Conservation (phyloP, 306 rosid species). For the Cotoneaster glaucophyllus region DNA sequence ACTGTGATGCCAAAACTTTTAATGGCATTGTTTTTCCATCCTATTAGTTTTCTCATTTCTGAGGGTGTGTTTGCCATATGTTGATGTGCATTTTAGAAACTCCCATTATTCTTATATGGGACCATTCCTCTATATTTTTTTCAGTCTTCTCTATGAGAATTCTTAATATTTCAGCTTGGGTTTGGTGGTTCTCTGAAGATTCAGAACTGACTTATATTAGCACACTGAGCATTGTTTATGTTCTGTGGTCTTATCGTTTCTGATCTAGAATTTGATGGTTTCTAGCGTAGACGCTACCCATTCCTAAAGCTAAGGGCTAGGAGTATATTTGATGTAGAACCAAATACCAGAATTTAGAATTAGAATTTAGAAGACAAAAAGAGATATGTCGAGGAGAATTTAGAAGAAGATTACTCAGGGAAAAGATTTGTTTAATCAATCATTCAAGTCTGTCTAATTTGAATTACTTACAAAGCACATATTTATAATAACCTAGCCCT, state of each 20-base stretch:
- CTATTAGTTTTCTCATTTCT: neutral
- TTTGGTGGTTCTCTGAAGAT: neutral
- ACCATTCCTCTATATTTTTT: neutral
- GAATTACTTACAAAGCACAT: no score
- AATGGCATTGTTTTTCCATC: neutral
- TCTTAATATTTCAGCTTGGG: neutral
- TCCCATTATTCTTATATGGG: neutral
- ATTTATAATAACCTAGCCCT: neutral
- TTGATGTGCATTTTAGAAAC: neutral
- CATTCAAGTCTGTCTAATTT: neutral
- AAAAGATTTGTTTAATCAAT: neutral
- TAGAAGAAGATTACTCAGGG: neutral
- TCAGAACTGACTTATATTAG: neutral
- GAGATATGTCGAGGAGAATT: neutral
- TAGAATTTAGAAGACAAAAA: neutral
- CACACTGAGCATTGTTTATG: neutral
- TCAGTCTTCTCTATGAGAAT: neutral
- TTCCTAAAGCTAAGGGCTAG: neutral
- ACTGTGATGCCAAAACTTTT: neutral
- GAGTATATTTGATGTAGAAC: neutral
- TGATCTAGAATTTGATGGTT: neutral
- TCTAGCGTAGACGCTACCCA: neutral
- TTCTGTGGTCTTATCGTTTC: neutral
- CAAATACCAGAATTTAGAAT: neutral
- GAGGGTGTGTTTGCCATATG: neutral